Evolutionary conservation across 202 grass and related monocot species (phyloP), one percentile per base, ranked within the genome.

Genomic region (Setaria italica): DNA sequence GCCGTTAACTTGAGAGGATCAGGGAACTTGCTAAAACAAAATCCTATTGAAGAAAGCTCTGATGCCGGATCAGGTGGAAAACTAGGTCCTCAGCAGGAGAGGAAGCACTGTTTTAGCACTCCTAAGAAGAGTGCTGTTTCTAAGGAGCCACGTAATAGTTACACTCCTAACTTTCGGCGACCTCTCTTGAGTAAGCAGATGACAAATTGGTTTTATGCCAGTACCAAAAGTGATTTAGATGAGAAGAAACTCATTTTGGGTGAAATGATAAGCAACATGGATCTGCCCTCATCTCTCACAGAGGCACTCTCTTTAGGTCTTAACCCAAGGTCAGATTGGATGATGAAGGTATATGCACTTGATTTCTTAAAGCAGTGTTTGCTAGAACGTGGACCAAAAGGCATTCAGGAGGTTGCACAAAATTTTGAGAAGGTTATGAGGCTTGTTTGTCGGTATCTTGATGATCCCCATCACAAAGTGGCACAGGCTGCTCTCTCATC

Each of bases 361-460:
- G 87, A 88, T 85, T 95, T 92, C 74, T 81, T 99, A 72, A 87
- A 73, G 21, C 88, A 81, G 35, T 90, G 88, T 76, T 85, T 99
- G 81, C 83, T 88, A 70, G 86, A 96, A 82, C 88, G 79, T 76
- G 88, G 90, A 45, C 77, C 91, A 70, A 99, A 94, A 91, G 93
- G 96, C 56, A 83, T 90, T 80, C 92, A 95, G 76, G 96, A 94
- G 80, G 82, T 99, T 81, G 84, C 80, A 34, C 90, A 92, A 49
- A 95, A 87, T 90, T 99, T 99, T 88, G 96, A 99, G 76, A 99
- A 92, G 82, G 90, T 96, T 49, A 96, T 99, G 93, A 99, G 87
- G 70, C 34, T 99, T 80, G 90, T 96, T 88, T 88, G 89, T 84
- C 88, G 80, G 62, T 89, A 99, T 83, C 85, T 99, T 71, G 86